These are phyloP conservation scores for Populus trichocarpa DNA, from an alignment of 441 rosid genomes.

Conservation along the genomic window DNA sequence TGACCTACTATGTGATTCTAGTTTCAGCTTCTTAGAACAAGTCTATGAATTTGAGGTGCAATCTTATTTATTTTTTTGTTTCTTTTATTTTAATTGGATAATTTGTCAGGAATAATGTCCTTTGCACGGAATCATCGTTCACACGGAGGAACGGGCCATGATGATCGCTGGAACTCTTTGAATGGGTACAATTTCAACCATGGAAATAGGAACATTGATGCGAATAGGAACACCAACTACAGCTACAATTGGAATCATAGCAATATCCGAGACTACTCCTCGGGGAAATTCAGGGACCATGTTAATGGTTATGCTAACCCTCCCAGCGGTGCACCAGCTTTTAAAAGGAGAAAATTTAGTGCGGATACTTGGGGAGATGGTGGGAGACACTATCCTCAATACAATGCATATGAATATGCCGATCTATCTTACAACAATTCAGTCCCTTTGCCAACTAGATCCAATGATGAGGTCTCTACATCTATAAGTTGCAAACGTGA, in stretches of 20 bases:
- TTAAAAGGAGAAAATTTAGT: conserved; percentile 59
- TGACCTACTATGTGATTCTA: not conserved
- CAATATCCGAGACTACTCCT: conserved; percentile 18
- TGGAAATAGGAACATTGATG: conserved; percentile 14
- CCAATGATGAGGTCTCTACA: conserved; percentile 39
- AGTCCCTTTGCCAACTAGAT: conserved; percentile 33
- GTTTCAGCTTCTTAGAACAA: not conserved
- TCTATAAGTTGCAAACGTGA: conserved; percentile 50
- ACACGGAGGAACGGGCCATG: conserved; percentile 41
- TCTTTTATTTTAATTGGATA: not conserved
- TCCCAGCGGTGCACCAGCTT: conserved; percentile 39
- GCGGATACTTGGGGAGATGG: conserved; percentile 46
- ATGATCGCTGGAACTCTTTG: conserved; percentile 30
- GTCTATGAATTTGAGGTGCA: not conserved
- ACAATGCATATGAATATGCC: conserved; percentile 23
- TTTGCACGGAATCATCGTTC: conserved; percentile 36
- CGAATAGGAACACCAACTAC: conserved; percentile 19
- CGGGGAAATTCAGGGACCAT: conserved; percentile 32
- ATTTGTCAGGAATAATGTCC: conserved; percentile 43
- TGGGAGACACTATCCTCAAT: conserved; percentile 25
- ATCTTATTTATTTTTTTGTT: not conserved
- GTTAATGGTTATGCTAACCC: conserved; percentile 24
- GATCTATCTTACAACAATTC: conserved; percentile 26
- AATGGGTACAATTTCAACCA: conserved; percentile 25
- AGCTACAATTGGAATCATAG: conserved; percentile 24